These are phyloP conservation scores for Arxiozyma slooffiae DNA, from an alignment of 1,139 yeast species.

Conservation along the genomic window DNA sequence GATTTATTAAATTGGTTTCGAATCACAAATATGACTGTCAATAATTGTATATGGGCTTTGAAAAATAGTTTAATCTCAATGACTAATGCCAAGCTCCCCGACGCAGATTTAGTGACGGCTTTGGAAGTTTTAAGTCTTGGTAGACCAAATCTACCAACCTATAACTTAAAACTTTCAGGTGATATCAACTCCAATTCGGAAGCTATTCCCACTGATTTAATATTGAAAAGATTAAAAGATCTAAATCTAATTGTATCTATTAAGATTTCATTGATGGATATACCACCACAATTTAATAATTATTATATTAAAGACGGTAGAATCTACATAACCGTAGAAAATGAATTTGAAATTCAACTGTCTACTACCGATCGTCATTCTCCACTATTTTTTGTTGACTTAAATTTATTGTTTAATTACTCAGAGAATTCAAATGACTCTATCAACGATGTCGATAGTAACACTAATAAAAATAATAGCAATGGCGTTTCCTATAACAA, in stretches of 20 bases:
- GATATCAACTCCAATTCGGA: constrained; percentile 12
- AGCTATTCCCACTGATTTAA: constrained; percentile 44
- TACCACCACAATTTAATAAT: constrained; percentile 55
- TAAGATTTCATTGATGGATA: constrained; percentile 57
- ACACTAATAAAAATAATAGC: neutral
- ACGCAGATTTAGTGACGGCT: constrained; percentile 80
- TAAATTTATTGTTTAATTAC: constrained; percentile 44
- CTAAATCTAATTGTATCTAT: constrained; percentile 67
- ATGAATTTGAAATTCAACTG: constrained; percentile 60
- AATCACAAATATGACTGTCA: constrained; percentile 62
- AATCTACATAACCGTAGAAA: constrained; percentile 52
- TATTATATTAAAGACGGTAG: constrained; percentile 69
- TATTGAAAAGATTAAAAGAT: constrained; percentile 55
- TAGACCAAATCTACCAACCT: constrained; percentile 64
- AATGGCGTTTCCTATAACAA: neutral
- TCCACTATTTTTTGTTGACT: constrained; percentile 71
- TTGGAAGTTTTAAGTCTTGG: constrained; percentile 75
- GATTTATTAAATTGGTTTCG: constrained; percentile 83
- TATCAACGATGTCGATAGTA: neutral
- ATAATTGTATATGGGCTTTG: constrained; percentile 54
- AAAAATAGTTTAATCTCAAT: constrained; percentile 54
- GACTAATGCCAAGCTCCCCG: constrained; percentile 77
- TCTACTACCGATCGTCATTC: constrained; percentile 63
- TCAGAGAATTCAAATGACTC: neutral
- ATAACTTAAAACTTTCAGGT: constrained; percentile 36